phyloP scores from a whole-genome alignment of 495 filamentous ascomycete genomes.

The Elasticomyces elasticus region DNA sequence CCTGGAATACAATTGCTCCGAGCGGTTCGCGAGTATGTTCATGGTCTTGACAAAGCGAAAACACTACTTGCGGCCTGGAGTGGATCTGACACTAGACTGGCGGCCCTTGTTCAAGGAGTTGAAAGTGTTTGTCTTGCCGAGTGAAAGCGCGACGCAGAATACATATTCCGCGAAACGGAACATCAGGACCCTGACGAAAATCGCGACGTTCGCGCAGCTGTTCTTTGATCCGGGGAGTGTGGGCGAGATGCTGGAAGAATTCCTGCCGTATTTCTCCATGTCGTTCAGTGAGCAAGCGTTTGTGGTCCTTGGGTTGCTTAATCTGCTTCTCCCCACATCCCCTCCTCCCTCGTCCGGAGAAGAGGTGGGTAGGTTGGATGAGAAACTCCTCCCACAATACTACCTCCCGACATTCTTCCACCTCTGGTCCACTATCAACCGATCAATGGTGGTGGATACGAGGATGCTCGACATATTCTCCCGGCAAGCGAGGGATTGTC shows the following conservation, averaged over 20 bases:
- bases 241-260: conserved; percentile 80
- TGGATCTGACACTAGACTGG: conserved; percentile 89
- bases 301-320: conserved; percentile 75
- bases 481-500: conserved; percentile 69
- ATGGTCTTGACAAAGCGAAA: conserved; percentile 91
- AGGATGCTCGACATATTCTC: conserved; percentile 85
- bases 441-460: conserved; percentile 79
- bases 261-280: conserved; percentile 90
- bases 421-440: conserved; percentile 84
- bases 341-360: conserved; percentile 60
- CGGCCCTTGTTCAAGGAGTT: conserved; percentile 82
- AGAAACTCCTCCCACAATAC: conserved; percentile 66
- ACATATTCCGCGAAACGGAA: conserved; percentile 57
- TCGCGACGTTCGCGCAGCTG: conserved; percentile 77
- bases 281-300: conserved; percentile 84
- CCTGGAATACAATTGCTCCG: conserved; percentile 66
- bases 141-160: conserved; percentile 58
- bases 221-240: conserved; percentile 88
- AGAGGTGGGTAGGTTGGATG: too few species aligned
- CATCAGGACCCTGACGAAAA: conserved; percentile 66
- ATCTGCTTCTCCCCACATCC: conserved; percentile 78
- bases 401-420: conserved; percentile 90
- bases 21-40: conserved; percentile 94
- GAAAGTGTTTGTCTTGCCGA: conserved; percentile 77
- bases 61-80: conserved; percentile 82